Evolutionary conservation across 768 basidiomycete species (phyloP), one percentile per base, ranked within the genome.

Genomic region (Lactifluus hygrophoroides): DNA sequence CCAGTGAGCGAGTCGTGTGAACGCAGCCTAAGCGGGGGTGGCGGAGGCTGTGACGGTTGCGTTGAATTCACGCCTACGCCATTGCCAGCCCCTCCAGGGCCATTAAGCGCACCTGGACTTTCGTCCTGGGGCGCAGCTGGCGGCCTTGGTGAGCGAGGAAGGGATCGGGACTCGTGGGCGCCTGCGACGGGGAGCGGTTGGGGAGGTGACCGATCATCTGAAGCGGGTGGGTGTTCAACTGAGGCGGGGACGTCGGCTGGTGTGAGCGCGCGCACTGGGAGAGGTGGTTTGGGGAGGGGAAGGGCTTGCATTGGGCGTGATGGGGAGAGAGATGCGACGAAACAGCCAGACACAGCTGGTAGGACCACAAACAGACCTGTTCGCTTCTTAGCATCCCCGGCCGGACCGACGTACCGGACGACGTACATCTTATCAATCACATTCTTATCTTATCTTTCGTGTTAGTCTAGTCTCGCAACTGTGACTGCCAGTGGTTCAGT

Each of bases 1-100:
- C n/a, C n/a, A n/a, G 58, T 28, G 34, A 53, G 58, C 40, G 57
- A 59, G 19, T 59, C 60, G 34, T 60, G 57, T 27, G 55, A 57
- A 28, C 57, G 60, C n/a, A 58, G 51, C 30, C 50, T 52, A 21
- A 38, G 37, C 1, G 60, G 57, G 3, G 30, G 53, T 21, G 56
- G 46, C 9, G 44, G 51, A 0, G 56, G 35, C 7, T 8, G 58
- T 5, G 45, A 37, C 10, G n/a, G 51, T 6, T 46, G 56, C 7
- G 14, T 25, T 21, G 50, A n/a, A 54, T 23, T 49, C 25, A 21
- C 46, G 11, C 25, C 30, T 19, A 27, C 51, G 14, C 17, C 28
- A 14, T 32, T 27, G 2, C 38, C 42, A 14, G 47, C 10, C 10
- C n/a, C 47, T 23, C 38, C 40, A 21, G 43, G 25, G 9, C 49